phyloP scores from a whole-genome alignment of 148 eudicot genomes.

The Cornus florida region DNA sequence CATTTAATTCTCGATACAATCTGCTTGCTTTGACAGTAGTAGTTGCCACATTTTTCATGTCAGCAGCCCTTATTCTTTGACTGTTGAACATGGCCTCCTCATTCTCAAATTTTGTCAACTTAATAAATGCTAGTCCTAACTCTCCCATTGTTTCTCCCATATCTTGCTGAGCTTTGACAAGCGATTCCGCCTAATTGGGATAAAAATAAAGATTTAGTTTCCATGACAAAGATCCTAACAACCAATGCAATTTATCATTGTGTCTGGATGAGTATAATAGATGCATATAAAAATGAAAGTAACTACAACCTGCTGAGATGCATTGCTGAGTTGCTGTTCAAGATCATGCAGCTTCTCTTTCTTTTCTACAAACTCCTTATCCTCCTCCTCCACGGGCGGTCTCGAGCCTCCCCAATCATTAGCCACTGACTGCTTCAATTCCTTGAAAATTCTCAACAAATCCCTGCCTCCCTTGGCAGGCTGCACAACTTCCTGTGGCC shows the following conservation, averaged over 20 bases:
- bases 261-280: neutral
- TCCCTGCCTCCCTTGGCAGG: slow-evolving; percentile 90
- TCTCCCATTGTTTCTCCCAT: slow-evolving; percentile 93
- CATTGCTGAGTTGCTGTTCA: slow-evolving; percentile 64
- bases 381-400: slow-evolving; percentile 67
- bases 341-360: slow-evolving; percentile 68
- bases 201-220: slow-evolving; percentile 10
- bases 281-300: neutral
- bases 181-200: slow-evolving; percentile 68
- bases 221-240: neutral
- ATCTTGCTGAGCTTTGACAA: slow-evolving; percentile 85
- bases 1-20: slow-evolving; percentile 72
- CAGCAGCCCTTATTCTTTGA: slow-evolving; percentile 66
- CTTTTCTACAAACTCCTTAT: slow-evolving; percentile 74
- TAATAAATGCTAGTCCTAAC: slow-evolving; percentile 78
- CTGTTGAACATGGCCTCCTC: slow-evolving; percentile 54
- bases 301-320: slow-evolving; percentile 68
- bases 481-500: slow-evolving; percentile 79
- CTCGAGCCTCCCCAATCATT: slow-evolving; percentile 82
- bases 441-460: slow-evolving; percentile 80
- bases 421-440: slow-evolving; percentile 73
- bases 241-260: neutral
- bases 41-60: slow-evolving; percentile 81
- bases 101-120: slow-evolving; percentile 87
- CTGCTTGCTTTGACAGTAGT: slow-evolving; percentile 87